Percentiles rank a stretch among this genome's conserved stretches.
Conservation (phyloP, 1,284 basidiomycete species). For the Microbotryomycetes sp. region DNA sequence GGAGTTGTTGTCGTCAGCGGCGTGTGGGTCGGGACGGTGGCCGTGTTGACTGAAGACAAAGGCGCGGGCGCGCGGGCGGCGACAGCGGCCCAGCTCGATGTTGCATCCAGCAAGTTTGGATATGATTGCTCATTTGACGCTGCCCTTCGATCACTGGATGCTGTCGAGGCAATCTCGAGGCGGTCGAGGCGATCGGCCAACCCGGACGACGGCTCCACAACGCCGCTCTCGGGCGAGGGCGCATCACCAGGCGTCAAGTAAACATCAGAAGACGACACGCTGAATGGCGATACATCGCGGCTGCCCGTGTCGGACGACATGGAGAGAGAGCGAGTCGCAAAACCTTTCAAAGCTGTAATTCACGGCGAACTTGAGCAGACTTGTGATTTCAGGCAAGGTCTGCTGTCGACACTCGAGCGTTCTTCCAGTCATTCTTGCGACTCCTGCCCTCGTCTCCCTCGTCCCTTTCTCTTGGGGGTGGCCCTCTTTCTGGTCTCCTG, state of each 20-base stretch:
- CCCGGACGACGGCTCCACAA: background rate
- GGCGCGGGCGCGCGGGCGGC: too few species aligned
- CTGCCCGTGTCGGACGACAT: background rate
- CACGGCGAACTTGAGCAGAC: background rate
- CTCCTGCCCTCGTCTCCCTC: background rate
- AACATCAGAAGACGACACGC: background rate
- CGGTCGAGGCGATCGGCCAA: background rate
- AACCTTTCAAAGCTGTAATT: background rate
- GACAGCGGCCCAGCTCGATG: background rate
- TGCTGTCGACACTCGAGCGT: slow-evolving; percentile 11
- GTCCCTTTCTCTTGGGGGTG: background rate
- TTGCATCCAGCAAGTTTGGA: too few species aligned
- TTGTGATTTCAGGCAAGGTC: slow-evolving; percentile 11
- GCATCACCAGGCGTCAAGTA: background rate
- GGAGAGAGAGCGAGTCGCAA: background rate
- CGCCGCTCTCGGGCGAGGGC: too few species aligned
- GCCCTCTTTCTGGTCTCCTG: background rate
- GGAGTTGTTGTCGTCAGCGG: background rate
- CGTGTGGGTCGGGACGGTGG: background rate
- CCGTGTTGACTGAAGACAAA: background rate
- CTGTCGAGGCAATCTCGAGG: too few species aligned
- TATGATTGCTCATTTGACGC: too few species aligned
- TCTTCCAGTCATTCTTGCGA: slow-evolving; percentile 14
- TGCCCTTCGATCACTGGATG: too few species aligned
- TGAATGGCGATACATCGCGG: background rate